phyloP scores from a whole-genome alignment of 208 protist species.

The Trypanosoma cruzi region DNA sequence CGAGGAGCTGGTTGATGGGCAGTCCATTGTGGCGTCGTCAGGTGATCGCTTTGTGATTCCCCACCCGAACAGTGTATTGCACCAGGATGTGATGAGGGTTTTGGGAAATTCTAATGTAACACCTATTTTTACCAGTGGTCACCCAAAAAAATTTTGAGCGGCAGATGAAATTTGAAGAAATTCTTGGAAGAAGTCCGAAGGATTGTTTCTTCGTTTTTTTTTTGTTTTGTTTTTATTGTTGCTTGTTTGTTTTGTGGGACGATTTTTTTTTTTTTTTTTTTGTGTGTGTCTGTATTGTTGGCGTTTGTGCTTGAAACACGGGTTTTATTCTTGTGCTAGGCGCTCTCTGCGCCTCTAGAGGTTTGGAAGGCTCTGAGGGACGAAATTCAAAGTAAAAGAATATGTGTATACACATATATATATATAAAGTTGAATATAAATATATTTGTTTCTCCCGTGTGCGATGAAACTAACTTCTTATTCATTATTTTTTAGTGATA shows the following conservation, averaged over 20 bases:
- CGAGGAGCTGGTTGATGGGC: constrained; percentile 54
- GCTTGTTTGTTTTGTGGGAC: neutral
- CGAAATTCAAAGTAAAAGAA: too few relatives aligned
- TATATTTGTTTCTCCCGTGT: neutral
- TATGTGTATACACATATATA: too few relatives aligned
- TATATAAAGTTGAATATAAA: too few relatives aligned
- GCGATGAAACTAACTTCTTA: constrained; percentile 2
- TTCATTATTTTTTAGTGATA: constrained; percentile 10
- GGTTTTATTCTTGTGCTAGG: too few relatives aligned
- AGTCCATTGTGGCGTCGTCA: constrained; percentile 74
- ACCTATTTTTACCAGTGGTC: neutral
- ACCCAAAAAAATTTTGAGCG: neutral
- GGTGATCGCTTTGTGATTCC: constrained; percentile 89
- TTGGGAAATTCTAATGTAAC: constrained; percentile 6
- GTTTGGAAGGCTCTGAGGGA: too few relatives aligned
- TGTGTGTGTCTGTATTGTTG: neutral
- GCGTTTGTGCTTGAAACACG: too few relatives aligned
- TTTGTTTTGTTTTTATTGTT: constrained; percentile 6
- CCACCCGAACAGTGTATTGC: constrained; percentile 65
- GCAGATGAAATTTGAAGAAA: neutral
- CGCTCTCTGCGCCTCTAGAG: too few relatives aligned
- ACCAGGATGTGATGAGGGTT: constrained; percentile 66
- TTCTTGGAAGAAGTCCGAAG: neutral
- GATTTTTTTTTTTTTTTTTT: constrained; percentile 2
- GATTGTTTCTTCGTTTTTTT: neutral